Evolutionary conservation across 1,139 yeast genomes (phyloP), one percentile per base, ranked within the genome.

Genomic region (Keqinozyma sinolaborantium): DNA sequence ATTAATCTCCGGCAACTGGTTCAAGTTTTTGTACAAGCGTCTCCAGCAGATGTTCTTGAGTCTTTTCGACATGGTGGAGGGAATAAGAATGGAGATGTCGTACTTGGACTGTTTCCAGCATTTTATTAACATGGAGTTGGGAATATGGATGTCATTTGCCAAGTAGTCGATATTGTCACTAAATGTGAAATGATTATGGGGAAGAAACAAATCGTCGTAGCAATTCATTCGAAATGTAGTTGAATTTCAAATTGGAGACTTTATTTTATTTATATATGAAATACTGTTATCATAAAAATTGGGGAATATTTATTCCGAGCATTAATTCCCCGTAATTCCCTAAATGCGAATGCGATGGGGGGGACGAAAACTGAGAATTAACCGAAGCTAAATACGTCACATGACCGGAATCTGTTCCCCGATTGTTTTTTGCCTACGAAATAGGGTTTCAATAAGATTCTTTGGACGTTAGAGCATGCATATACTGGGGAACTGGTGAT

Each of bases 11-110:
- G 37, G 31, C 23, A 68, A 51, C 3, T 46, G 30, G 25, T 50
- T 36, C 26, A 64, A 45, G 36, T 62, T 63, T 40, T 64, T 64
- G 39, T 51, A 50, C 45, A 63, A 55, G 36, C 73, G 47, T 39
- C 74, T 55, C 74, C 74, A 68, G 34, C 70, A 58, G 3, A 58
- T 55, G 42, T 68, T 68, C 29, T 53, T 53, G 23, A 68, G 47
- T 31, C 73, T 45, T 30, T 47, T 44, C n/a, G 48, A 37, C 14
- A 35, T 31, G 47, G 58, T 47, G 10, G 60, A 54, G 5, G 64
- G 61, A 24, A 56, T 56, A 12, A 51, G 41, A 8, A 40, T 29
- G 16, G 51, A 44, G 25, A 58, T 49, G 35, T 55, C 60, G 31
- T 49, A 58, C 29, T 40, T 47, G 9, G 36, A 29, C 16, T 44